Conservation (phyloP, 768 basidiomycete species). For the Kwoniella sp. region DNA sequence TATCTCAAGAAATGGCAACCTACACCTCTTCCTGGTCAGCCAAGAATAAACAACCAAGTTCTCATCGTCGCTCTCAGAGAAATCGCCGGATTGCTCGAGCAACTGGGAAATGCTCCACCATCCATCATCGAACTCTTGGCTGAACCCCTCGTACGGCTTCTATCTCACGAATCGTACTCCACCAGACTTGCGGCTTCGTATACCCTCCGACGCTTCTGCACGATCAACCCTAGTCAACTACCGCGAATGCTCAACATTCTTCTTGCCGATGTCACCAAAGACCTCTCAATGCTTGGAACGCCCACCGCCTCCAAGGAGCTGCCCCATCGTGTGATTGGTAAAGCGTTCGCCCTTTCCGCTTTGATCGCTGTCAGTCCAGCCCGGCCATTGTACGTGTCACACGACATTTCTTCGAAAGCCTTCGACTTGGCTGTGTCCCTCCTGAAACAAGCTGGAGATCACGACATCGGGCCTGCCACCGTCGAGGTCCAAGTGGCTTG, state of each 20-base stretch:
- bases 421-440: slow-evolving; percentile 88
- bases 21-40: slow-evolving; percentile 83
- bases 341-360: slow-evolving; percentile 84
- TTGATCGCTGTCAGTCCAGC: slow-evolving; percentile 82
- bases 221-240: slow-evolving; percentile 79
- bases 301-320: slow-evolving; percentile 74
- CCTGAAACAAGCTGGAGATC: slow-evolving; percentile 86
- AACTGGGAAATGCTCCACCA: slow-evolving; percentile 87
- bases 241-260: slow-evolving; percentile 76
- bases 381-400: slow-evolving; percentile 88
- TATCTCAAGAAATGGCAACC: slow-evolving; percentile 87
- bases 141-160: slow-evolving; percentile 80
- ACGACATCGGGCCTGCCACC: slow-evolving; percentile 77
- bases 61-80: slow-evolving; percentile 77
- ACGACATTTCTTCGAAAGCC: slow-evolving; percentile 84
- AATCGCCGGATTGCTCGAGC: slow-evolving; percentile 79
- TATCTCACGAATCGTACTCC: slow-evolving; percentile 82
- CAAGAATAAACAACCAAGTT: slow-evolving; percentile 67
- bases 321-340: slow-evolving; percentile 73
- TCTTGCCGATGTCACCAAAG: slow-evolving; percentile 79
- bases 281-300: slow-evolving; percentile 71
- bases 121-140: slow-evolving; percentile 85
- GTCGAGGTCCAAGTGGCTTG: slow-evolving; percentile 92
- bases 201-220: slow-evolving; percentile 87
- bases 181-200: slow-evolving; percentile 85